These are phyloP conservation scores for Exophiala bonariae DNA, from an alignment of 2,329 filamentous ascomycete species.

Conservation along the genomic window DNA sequence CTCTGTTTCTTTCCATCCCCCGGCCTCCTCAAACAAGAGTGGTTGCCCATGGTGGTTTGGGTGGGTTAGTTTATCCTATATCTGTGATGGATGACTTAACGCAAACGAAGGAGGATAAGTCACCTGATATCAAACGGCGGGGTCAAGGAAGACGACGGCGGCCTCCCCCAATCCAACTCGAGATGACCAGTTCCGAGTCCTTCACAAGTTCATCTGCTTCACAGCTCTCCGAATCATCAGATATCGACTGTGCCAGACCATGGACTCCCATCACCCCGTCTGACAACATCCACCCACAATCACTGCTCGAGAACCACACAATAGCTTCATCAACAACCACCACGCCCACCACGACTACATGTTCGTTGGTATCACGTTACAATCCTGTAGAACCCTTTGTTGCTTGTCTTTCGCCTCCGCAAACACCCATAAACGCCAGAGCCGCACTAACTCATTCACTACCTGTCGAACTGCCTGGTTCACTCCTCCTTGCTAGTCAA, in stretches of 20 bases:
- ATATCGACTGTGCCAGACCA: conserved; percentile 4
- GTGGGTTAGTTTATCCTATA: conserved; percentile 11
- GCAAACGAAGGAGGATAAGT: no score
- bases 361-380: conserved; percentile 5
- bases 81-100: no score
- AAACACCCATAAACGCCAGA: conserved; percentile 11
- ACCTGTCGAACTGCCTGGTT: conserved; percentile 19
- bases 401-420: conserved; percentile 9
- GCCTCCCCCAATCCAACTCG: conserved; percentile 16
- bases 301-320: background rate
- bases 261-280: conserved; percentile 21
- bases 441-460: conserved; percentile 8
- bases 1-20: conserved; percentile 13
- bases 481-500: conserved; percentile 21
- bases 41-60: conserved; percentile 18
- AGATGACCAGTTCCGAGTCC: no score
- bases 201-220: background rate
- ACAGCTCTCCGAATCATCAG: conserved; percentile 5
- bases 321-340: background rate
- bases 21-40: background rate
- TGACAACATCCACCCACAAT: conserved; percentile 6
- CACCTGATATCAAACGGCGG: no score
- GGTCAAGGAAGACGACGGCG: conserved; percentile 1
- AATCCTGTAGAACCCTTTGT: conserved; percentile 10
- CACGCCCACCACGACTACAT: no score